Percentiles rank a stretch among this genome's conserved stretches.
Evolutionary conservation across 768 basidiomycete genomes (phyloP).

Genomic region (Phallus indusiatus): DNA sequence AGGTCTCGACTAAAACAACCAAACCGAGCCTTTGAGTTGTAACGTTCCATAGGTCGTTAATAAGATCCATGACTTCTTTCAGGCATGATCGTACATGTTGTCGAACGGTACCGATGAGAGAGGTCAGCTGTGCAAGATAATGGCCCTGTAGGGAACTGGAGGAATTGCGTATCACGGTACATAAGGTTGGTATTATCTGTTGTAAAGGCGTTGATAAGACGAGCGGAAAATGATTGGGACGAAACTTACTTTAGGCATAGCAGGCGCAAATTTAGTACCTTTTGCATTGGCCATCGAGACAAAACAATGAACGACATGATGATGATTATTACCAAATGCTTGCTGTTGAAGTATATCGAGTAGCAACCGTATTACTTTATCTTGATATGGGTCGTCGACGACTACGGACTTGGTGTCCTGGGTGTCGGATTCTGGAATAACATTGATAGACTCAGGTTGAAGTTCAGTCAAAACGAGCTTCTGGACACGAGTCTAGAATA

Average conservation of each 20-base stretch:
- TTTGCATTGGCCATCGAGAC: conserved; percentile 99
- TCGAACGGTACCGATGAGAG: conserved; percentile 37
- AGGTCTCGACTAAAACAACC: conserved; percentile 37
- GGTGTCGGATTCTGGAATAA: conserved; percentile 42
- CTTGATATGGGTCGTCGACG: conserved; percentile 96
- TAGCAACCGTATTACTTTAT: conserved; percentile 82
- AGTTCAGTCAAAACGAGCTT: conserved; percentile 37
- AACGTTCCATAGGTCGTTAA: conserved; percentile 36
- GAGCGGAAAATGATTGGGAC: conserved; percentile 8
- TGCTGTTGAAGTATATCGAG: conserved; percentile 83
- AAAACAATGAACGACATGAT: conserved; percentile 92
- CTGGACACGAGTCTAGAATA: conserved; percentile 53
- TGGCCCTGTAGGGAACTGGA: conserved; percentile 30
- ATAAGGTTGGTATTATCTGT: conserved; percentile 38
- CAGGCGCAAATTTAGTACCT: conserved; percentile 89
- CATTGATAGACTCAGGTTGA: conserved; percentile 49
- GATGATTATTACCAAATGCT: conserved; percentile 75
- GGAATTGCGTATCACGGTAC: conserved; percentile 32
- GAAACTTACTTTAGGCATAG: conserved; percentile 72
- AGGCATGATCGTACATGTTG: conserved; percentile 40
- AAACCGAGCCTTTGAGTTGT: conserved; percentile 31
- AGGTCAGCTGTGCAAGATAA: conserved; percentile 36
- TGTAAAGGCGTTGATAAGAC: neutral
- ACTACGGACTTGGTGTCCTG: conserved; percentile 49
- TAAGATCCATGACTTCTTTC: conserved; percentile 30